Percentiles rank a stretch among this genome's conserved stretches.
Conservation (phyloP, 345 rosid species). For the Corymbia maculata region DNA sequence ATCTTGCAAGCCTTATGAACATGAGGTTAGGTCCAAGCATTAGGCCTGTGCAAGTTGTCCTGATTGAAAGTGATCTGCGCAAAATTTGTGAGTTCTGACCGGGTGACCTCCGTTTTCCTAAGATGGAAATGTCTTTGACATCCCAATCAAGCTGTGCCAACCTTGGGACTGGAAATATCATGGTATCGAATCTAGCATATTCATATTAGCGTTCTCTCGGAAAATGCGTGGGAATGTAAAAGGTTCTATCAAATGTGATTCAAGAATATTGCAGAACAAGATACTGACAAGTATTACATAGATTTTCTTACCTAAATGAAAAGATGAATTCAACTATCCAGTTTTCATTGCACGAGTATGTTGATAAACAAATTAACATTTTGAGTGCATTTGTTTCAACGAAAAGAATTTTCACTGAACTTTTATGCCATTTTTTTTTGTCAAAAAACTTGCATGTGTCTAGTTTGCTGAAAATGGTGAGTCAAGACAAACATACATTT, state of each 20-base stretch:
- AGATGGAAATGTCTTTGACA: not conserved
- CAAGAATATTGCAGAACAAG: not conserved
- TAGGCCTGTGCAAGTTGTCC: not conserved
- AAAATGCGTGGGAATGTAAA: not conserved
- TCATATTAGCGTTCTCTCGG: not conserved
- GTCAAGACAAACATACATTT: not conserved
- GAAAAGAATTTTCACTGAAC: not conserved
- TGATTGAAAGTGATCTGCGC: not conserved
- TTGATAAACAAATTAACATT: not conserved
- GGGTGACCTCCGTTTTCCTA: not conserved
- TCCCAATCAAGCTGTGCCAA: not conserved
- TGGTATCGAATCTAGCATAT: no score
- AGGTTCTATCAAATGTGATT: not conserved
- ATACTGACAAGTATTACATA: not conserved
- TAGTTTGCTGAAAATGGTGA: not conserved
- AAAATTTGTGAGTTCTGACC: not conserved
- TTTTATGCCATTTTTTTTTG: no score
- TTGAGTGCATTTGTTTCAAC: not conserved
- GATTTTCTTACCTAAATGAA: not conserved
- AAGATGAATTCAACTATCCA: not conserved
- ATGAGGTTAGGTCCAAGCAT: not conserved
- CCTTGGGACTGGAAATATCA: not conserved
- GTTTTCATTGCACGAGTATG: not conserved
- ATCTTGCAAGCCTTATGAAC: not conserved
- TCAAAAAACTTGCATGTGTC: not conserved